Conservation (phyloP, 345 rosid genomes). For the Gossypioides kirkii region DNA sequence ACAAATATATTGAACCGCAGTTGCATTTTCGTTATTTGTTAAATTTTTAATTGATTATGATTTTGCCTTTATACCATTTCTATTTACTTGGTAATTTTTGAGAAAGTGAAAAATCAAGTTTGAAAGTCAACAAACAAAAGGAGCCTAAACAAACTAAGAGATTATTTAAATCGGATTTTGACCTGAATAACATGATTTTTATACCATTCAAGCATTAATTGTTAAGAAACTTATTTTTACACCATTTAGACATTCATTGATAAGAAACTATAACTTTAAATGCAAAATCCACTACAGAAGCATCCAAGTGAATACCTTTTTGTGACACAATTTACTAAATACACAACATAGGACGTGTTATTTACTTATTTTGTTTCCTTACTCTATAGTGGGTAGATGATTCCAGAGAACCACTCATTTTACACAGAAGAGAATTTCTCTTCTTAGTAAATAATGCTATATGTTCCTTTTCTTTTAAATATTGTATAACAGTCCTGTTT, state of each 20-base stretch:
- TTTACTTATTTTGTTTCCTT: neutral
- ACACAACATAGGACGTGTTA: neutral
- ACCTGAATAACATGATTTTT: neutral
- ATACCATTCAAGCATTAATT: neutral
- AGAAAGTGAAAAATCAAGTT: neutral
- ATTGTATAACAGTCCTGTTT: neutral
- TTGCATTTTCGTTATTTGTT: neutral
- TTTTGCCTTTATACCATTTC: neutral
- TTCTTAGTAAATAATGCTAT: neutral
- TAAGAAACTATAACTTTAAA: neutral
- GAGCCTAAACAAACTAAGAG: conserved; percentile 1
- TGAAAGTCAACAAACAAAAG: neutral
- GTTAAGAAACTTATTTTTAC: neutral
- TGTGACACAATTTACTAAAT: neutral
- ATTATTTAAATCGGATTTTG: neutral
- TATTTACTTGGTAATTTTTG: neutral
- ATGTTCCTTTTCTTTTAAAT: neutral
- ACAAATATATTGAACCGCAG: neutral
- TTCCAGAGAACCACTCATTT: neutral
- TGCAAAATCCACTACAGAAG: neutral
- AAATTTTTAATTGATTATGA: neutral
- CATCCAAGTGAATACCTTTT: neutral
- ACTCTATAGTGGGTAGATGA: neutral
- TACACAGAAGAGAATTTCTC: neutral
- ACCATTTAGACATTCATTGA: neutral